Evolutionary conservation across 371 early-diverging fungal species (phyloP).

Genomic region (Zychaea mexicana): DNA sequence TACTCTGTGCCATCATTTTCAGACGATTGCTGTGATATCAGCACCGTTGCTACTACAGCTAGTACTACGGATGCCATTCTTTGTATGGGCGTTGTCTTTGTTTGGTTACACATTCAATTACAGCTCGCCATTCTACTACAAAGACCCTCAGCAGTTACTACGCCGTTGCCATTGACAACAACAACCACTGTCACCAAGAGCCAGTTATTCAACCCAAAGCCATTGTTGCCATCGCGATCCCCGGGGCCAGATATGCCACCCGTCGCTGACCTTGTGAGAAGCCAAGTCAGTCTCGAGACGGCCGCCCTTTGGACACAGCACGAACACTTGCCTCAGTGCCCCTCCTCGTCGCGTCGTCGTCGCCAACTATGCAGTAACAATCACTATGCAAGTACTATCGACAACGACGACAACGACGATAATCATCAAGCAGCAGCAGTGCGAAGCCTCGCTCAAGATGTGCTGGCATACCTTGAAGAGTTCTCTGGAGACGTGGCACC

Average conservation of each 20-base stretch:
- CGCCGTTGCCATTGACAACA: not conserved
- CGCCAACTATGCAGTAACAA: not conserved
- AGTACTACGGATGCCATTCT: not conserved
- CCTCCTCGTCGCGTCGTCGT: not conserved
- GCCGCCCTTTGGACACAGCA: not conserved
- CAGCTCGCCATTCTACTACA: not conserved
- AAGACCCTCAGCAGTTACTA: not conserved
- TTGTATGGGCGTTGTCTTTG: not conserved
- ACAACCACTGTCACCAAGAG: not conserved
- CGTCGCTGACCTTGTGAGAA: not conserved
- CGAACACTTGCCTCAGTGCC: not conserved
- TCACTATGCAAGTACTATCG: not conserved
- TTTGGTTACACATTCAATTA: conserved; percentile 5
- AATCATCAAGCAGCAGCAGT: not conserved
- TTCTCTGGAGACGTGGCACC: not conserved
- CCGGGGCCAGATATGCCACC: not conserved
- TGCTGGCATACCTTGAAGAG: conserved; percentile 6
- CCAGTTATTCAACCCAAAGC: not conserved
- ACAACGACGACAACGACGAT: not conserved
- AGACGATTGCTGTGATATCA: not conserved
- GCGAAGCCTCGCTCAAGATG: conserved; percentile 7
- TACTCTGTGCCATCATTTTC: not conserved
- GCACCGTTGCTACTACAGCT: not conserved
- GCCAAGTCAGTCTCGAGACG: not conserved
- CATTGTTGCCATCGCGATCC: not conserved